These are phyloP conservation scores for Geosmithia putterillii DNA, from an alignment of 2,329 filamentous ascomycete genomes.

Conservation along the genomic window DNA sequence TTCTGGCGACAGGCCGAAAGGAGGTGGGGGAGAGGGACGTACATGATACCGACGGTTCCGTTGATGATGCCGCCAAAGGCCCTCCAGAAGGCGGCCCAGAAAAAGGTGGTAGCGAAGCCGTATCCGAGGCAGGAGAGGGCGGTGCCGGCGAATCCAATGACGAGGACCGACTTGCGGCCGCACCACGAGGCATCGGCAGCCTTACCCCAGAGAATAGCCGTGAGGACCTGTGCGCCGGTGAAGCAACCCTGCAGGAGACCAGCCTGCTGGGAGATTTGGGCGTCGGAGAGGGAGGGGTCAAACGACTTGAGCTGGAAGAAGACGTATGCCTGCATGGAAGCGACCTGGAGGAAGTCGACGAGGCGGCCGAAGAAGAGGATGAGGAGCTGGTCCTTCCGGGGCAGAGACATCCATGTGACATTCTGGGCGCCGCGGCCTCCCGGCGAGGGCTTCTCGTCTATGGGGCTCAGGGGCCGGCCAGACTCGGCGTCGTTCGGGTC, in stretches of 20 bases:
- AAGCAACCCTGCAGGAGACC: conserved; percentile 61
- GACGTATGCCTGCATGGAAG: conserved; percentile 57
- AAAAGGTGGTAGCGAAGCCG: conserved; percentile 57
- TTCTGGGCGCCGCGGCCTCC: background rate
- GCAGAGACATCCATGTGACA: conserved; percentile 53
- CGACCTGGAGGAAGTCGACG: conserved; percentile 63
- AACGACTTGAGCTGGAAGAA: conserved; percentile 67
- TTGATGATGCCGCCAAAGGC: conserved; percentile 47
- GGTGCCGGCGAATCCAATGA: conserved; percentile 57
- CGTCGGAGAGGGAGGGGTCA: conserved; percentile 35
- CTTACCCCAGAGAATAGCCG: conserved; percentile 62
- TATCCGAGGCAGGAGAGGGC: conserved; percentile 58
- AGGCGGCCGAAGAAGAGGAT: conserved; percentile 69
- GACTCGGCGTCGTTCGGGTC: conserved; percentile 3
- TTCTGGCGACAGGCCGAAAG: too few relatives aligned
- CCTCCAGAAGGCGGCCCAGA: conserved; percentile 52
- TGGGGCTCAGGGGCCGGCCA: conserved; percentile 2
- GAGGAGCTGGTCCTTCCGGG: conserved; percentile 64
- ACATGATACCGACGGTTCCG: conserved; percentile 36
- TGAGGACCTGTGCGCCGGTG: conserved; percentile 61
- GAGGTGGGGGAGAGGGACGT: too few relatives aligned
- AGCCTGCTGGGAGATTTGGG: conserved; percentile 52
- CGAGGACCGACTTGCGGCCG: conserved; percentile 58
- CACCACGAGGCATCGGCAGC: conserved; percentile 45
- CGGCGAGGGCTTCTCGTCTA: conserved; percentile 3